Conservation (phyloP, 1,284 basidiomycete species). For the Xerocomus amazonicus region DNA sequence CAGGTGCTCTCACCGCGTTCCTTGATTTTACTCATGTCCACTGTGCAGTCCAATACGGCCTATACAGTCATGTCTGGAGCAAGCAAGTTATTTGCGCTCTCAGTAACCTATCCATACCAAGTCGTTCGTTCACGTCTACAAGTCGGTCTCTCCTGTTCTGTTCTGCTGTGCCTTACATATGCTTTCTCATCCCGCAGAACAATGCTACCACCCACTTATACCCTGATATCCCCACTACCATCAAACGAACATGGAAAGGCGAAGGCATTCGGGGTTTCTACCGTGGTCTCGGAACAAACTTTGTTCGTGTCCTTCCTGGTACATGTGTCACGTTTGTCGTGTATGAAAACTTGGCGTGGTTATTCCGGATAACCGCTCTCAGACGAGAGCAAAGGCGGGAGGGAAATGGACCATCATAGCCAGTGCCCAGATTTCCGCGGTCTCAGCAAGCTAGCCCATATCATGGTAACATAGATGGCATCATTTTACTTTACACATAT, state of each 20-base stretch:
- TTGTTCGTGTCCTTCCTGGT: conserved; percentile 93
- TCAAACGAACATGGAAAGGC: conserved; percentile 74
- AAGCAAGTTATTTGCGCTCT: conserved; percentile 85
- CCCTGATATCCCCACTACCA: conserved; percentile 78
- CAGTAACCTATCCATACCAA: conserved; percentile 95
- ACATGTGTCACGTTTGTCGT: conserved; percentile 99
- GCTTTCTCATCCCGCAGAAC: conserved; percentile 41
- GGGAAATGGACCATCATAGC: conserved; percentile 8
- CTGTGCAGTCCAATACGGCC: conserved; percentile 78
- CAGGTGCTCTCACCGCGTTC: neutral
- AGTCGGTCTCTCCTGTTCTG: conserved; percentile 39
- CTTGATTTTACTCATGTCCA: neutral
- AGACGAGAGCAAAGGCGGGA: conserved; percentile 22
- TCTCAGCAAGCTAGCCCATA: too few species aligned
- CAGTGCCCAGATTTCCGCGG: neutral
- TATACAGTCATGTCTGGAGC: conserved; percentile 93
- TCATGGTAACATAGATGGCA: conserved; percentile 5
- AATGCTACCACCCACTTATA: conserved; percentile 63
- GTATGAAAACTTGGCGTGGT: conserved; percentile 93
- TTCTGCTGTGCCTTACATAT: conserved; percentile 1
- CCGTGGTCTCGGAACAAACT: conserved; percentile 92
- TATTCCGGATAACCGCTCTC: conserved; percentile 62
- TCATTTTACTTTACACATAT: conserved; percentile 7
- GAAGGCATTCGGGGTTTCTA: conserved; percentile 91
- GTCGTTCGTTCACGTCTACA: conserved; percentile 94